Conservation (phyloP, 441 rosid genomes). For the Iberis amara region DNA sequence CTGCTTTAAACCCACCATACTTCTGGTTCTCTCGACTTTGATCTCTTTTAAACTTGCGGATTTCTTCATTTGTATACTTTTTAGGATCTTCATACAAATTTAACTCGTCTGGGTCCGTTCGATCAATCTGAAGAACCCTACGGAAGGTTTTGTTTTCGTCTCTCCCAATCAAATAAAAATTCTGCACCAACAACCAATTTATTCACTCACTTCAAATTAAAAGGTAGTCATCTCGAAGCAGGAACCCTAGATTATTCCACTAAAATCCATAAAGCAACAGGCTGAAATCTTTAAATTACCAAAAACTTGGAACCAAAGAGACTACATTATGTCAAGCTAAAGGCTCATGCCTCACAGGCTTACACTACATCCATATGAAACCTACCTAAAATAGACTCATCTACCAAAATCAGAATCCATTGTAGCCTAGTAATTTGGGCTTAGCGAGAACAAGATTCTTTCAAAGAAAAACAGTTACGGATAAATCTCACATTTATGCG, state of each 20-base stretch:
- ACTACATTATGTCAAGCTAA: slow-evolving; percentile 24
- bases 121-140: slow-evolving; percentile 60
- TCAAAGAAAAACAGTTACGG: no score
- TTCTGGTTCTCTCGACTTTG: slow-evolving; percentile 41
- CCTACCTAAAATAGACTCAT: not conserved
- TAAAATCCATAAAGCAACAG: not conserved
- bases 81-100: slow-evolving; percentile 50
- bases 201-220: not conserved
- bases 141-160: slow-evolving; percentile 45
- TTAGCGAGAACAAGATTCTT: no score
- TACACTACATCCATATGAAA: slow-evolving; percentile 22
- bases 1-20: slow-evolving; percentile 49
- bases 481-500: no score
- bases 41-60: slow-evolving; percentile 42
- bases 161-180: slow-evolving; percentile 65
- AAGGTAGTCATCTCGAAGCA: not conserved
- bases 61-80: slow-evolving; percentile 44
- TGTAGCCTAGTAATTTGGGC: no score
- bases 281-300: not conserved
- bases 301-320: slow-evolving; percentile 23
- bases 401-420: no score
- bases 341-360: slow-evolving; percentile 19
- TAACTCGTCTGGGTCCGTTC: slow-evolving; percentile 44
- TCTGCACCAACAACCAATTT: slow-evolving; percentile 35
- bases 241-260: not conserved